These are phyloP conservation scores for Cytospora paraplurivora DNA, from an alignment of 2,329 filamentous ascomycete species.

Conservation along the genomic window DNA sequence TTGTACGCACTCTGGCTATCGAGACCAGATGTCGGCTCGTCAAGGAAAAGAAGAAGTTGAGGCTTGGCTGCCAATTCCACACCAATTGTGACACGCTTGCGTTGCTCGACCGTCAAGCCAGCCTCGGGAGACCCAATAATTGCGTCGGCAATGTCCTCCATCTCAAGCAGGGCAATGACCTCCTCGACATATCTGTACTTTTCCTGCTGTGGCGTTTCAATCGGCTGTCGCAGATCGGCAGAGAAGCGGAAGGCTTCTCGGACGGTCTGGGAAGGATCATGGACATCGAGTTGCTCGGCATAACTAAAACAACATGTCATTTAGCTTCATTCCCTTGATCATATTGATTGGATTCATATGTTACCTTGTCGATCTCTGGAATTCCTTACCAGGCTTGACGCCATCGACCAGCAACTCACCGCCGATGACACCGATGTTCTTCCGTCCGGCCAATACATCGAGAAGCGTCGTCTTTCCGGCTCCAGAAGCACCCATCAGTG, in stretches of 20 bases:
- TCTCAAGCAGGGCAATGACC: conserved; percentile 57
- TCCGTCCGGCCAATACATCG: conserved; percentile 68
- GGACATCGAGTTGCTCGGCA: conserved; percentile 64
- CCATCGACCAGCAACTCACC: conserved; percentile 62
- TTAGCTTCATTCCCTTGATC: too few species aligned
- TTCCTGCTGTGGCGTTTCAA: conserved; percentile 54
- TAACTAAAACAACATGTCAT: too few species aligned
- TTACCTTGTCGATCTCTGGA: conserved; percentile 64
- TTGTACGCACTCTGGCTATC: conserved; percentile 74
- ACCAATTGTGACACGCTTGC: conserved; percentile 83
- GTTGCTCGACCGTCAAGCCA: conserved; percentile 68
- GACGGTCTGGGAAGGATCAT: conserved; percentile 64
- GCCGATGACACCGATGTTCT: conserved; percentile 62
- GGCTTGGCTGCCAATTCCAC: conserved; percentile 87
- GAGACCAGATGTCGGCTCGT: conserved; percentile 77
- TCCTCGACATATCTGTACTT: conserved; percentile 64
- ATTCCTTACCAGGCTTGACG: conserved; percentile 57
- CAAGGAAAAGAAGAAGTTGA: conserved; percentile 73
- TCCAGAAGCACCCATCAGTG: conserved; percentile 81
- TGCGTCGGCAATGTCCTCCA: conserved; percentile 60
- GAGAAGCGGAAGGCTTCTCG: conserved; percentile 66
- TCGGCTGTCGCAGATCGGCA: conserved; percentile 61
- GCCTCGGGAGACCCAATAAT: conserved; percentile 65
- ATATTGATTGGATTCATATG: too few species aligned
- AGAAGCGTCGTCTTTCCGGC: conserved; percentile 86